Base-by-base conservation (phyloP, 495 filamentous ascomycete genomes). In the Penicillium crystallinum region DNA sequence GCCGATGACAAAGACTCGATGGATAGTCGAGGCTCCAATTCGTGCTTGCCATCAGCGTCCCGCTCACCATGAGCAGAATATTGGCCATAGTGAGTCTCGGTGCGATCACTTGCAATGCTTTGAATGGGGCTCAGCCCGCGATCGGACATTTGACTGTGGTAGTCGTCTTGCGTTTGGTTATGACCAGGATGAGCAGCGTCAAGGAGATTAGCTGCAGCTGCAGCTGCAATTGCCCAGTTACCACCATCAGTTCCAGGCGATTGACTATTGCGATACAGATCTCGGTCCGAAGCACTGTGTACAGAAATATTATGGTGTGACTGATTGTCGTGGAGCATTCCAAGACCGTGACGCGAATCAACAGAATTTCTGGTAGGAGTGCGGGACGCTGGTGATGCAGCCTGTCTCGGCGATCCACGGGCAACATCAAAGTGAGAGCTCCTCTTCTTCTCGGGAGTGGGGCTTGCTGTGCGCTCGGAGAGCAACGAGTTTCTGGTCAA, bases 401-500 rank as follows among this genome's bases (percentile, higher is more conserved):
- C 58, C 31, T 79, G 76, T 31, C 67, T 66, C 3, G 77, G 69
- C 12, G 76, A 79, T 1, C 79, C 80, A 43, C 80, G 72, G 14
- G 80, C 62, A 3, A 86, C 65, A 39, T 88, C 82, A 18, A 80
- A 66, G 2, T 65, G 71, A 17, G 57, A 55, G 51, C 78, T 69
- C 14, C 78, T 70, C 15, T 68, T 58, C 46, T 57, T 54, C 37
- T 61, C 64, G 19, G 62, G 55, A 31, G 54, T 56, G 56, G 46
- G 88, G 81, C 55, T 85, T 69, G 55, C 88, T 0, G 88, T 91
- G 21, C 86, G 82, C 33, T 89, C 85, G 5, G 93, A 91, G 10
- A 95, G 74, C 50, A 98, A 88, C 0, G 95, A 97, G 31, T 87
- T 84, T 63, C 93, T 79, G 3, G 93, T 97, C 42, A 96, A 65